Evolutionary conservation across 192 early-diverging fungal genomes (phyloP).

Genomic region (Chytriomyces hyalinus): DNA sequence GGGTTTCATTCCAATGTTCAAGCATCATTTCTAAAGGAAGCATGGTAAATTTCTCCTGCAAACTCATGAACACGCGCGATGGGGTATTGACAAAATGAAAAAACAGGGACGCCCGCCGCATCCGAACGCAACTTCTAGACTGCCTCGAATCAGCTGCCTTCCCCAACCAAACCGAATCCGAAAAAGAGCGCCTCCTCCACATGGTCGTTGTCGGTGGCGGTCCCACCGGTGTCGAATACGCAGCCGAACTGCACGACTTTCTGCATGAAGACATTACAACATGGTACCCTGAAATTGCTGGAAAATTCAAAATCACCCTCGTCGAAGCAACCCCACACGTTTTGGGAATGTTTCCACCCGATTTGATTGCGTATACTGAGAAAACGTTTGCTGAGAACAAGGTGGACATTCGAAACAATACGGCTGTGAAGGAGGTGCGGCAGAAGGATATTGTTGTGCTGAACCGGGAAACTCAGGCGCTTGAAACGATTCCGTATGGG

Average conservation of each 20-base stretch:
- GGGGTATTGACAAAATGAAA: neutral
- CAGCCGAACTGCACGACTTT: slow-evolving; percentile 86
- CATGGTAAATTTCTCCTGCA: too few species aligned
- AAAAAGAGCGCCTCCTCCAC: slow-evolving; percentile 75
- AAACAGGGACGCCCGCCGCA: slow-evolving; percentile 76
- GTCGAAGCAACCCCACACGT: slow-evolving; percentile 73
- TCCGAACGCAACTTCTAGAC: slow-evolving; percentile 78
- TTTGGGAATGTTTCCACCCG: slow-evolving; percentile 74
- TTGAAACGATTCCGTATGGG: slow-evolving; percentile 71
- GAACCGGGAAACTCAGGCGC: slow-evolving; percentile 59
- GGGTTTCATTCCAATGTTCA: too few species aligned
- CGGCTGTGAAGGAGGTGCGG: slow-evolving; percentile 77
- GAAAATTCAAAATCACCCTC: slow-evolving; percentile 78
- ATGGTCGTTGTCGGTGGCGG: slow-evolving; percentile 62
- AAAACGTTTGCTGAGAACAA: slow-evolving; percentile 75
- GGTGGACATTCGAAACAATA: slow-evolving; percentile 74
- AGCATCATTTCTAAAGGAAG: too few species aligned
- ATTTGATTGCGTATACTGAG: slow-evolving; percentile 82
- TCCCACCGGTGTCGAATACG: slow-evolving; percentile 70
- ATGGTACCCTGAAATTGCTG: slow-evolving; percentile 81
- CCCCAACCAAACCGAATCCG: slow-evolving; percentile 71
- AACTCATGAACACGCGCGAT: too few species aligned
- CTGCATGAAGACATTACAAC: slow-evolving; percentile 64
- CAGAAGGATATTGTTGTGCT: slow-evolving; percentile 74
- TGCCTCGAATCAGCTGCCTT: slow-evolving; percentile 71